Evolutionary conservation across 441 rosid genomes (phyloP), one percentile per base, ranked within the genome.

Genomic region (Cnidoscolus chayamansa): DNA sequence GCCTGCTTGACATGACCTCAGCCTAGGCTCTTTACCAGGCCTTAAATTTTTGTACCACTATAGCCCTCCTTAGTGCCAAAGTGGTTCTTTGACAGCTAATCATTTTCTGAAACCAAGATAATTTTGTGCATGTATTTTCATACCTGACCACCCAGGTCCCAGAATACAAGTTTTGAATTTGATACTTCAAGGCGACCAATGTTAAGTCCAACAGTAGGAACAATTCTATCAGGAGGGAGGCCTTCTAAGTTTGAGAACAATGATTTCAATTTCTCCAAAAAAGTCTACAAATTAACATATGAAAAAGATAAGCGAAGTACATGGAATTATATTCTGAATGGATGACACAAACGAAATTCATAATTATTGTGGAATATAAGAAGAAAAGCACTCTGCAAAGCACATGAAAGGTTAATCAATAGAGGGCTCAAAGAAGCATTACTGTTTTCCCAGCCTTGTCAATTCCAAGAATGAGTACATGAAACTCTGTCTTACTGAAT

Each of bases 131-230:
- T 13, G 10, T n/a, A 73, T 19, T 47, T 30, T 40, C 76, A 73
- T 70, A 91, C 99, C 95, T 95, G 98, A 76, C 99, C 99, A 54
- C 99, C 99, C 10, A 95, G 83, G 75, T 95, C 99, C 98, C 99
- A 95, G 76, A 93, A 91, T 63, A 95, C 88, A 30, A 95, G 93
- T 82, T 95, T 95, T 32, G 97, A 70, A 81, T 87, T 90, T 51
- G 93, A 74, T 71, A 85, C 87, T 90, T 93, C 97, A 45, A 90
- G 76, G 35, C 97, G 96, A 63, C 97, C 98, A 58, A 95, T 93
- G 76, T 95, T 95, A 10, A 95, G 89, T 30, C 99, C 99, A 67
- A 95, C 98, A 0, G 98, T 95, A n/a, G 98, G 98, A 79, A 91
- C 94, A 68, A 93, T 93, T 69, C 94, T 89, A 85, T 95, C 99